A percentile compares a stretch with the other conserved stretches of the same genome.
These are phyloP conservation scores for Metschnikowia similis DNA, from an alignment of 805 yeast species.

Conservation along the genomic window DNA sequence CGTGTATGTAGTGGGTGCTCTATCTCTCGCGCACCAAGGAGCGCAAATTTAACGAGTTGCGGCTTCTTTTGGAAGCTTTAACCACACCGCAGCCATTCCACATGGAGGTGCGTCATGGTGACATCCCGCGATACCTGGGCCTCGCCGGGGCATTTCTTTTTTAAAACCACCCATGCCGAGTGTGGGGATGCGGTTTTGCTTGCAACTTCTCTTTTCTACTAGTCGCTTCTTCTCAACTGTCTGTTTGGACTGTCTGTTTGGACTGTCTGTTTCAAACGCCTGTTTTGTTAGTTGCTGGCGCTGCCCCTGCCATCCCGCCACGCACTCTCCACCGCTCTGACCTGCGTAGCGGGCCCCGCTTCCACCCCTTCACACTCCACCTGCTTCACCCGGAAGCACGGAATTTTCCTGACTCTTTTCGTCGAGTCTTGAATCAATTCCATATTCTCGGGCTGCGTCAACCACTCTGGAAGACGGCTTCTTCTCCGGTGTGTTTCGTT, in stretches of 20 bases:
- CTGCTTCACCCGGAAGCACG: too few relatives aligned
- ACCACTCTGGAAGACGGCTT: too few relatives aligned
- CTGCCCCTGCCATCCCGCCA: not conserved
- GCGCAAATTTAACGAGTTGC: not conserved
- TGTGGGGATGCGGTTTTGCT: not conserved
- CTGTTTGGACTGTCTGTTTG: too few relatives aligned
- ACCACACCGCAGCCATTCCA: not conserved
- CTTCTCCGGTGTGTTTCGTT: too few relatives aligned
- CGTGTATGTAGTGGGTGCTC: not conserved
- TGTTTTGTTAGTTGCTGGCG: not conserved
- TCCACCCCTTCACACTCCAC: not conserved
- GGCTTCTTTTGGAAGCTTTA: not conserved
- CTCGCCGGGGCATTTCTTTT: not conserved
- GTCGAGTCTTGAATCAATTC: too few relatives aligned
- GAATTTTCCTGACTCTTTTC: too few relatives aligned
- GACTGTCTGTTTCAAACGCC: too few relatives aligned
- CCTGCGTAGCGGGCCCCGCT: not conserved
- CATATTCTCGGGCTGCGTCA: too few relatives aligned
- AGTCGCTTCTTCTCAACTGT: not conserved
- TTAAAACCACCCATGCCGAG: not conserved
- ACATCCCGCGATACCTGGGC: not conserved
- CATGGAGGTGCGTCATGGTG: constrained; percentile 1
- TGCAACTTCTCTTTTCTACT: not conserved
- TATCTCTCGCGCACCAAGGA: constrained; percentile 2
- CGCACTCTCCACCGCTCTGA: not conserved